phyloP scores from a whole-genome alignment of 495 filamentous ascomycete species.

The Aspergillus coremiiformis region DNA sequence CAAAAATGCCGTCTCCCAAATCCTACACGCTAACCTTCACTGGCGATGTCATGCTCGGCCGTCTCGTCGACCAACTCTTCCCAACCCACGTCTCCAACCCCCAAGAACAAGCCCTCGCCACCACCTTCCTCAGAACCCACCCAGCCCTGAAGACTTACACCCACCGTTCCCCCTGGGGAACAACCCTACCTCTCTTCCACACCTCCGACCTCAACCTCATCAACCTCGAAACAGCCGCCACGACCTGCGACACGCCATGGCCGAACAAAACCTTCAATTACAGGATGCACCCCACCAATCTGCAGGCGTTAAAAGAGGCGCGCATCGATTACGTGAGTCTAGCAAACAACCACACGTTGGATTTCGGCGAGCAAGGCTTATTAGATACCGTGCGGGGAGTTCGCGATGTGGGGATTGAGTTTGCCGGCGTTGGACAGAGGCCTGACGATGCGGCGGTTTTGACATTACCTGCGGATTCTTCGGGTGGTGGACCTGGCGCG shows the following conservation, averaged over 20 bases:
- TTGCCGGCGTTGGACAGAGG: not conserved
- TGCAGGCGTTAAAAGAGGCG: slow-evolving; percentile 23
- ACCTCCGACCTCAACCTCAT: slow-evolving; percentile 28
- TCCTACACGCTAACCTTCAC: slow-evolving; percentile 27
- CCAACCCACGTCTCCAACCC: slow-evolving; percentile 24
- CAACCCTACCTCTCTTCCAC: slow-evolving; percentile 25
- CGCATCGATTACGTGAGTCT: slow-evolving; percentile 10
- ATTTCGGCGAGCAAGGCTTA: not conserved
- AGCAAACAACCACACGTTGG: not conserved
- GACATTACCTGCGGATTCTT: not conserved
- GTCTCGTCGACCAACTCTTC: slow-evolving; percentile 38
- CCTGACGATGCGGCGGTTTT: not conserved
- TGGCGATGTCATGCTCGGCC: slow-evolving; percentile 41
- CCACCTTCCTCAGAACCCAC: not conserved
- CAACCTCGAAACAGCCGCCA: slow-evolving; percentile 39
- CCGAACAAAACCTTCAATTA: slow-evolving; percentile 39
- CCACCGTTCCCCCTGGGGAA: slow-evolving; percentile 28
- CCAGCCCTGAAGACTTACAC: slow-evolving; percentile 19
- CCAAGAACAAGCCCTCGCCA: slow-evolving; percentile 13
- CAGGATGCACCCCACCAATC: slow-evolving; percentile 36
- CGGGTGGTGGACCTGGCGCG: not conserved
- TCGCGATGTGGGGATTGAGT: not conserved
- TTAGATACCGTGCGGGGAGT: not conserved
- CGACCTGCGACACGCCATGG: slow-evolving; percentile 25
- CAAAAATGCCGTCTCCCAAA: not conserved